These are phyloP conservation scores for Cystobasidiaceae sp. DNA, from an alignment of 1,284 basidiomycete genomes.

Conservation along the genomic window DNA sequence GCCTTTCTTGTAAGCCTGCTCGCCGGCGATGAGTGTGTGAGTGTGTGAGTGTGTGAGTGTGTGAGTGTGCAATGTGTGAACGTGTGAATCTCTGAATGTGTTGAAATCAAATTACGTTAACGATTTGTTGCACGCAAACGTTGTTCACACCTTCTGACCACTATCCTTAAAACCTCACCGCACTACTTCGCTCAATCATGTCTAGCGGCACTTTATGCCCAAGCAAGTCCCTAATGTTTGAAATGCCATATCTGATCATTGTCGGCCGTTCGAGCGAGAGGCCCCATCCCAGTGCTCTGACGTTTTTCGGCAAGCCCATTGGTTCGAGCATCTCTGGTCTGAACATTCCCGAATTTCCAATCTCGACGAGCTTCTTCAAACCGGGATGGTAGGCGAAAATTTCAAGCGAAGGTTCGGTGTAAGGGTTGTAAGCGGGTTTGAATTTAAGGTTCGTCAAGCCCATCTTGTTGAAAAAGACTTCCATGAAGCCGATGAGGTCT, in stretches of 20 bases:
- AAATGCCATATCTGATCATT: conserved; percentile 93
- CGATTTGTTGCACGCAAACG: neutral
- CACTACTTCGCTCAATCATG: conserved; percentile 20
- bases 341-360: conserved; percentile 90
- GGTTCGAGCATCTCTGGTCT: conserved; percentile 98
- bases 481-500: conserved; percentile 96
- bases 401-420: conserved; percentile 98
- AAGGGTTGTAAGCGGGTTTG: conserved; percentile 85
- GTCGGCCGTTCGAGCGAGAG: conserved; percentile 94
- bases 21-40: no score
- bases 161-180: conserved; percentile 12
- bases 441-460: conserved; percentile 55
- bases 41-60: no score
- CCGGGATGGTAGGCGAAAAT: conserved; percentile 98
- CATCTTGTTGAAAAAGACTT: conserved; percentile 97
- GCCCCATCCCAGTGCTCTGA: conserved; percentile 96
- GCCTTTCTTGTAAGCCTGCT: no score
- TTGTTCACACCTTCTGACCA: neutral
- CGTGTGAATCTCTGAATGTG: no score
- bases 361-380: conserved; percentile 92
- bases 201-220: conserved; percentile 74
- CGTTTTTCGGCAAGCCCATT: conserved; percentile 96
- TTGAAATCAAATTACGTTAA: no score
- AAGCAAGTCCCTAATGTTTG: conserved; percentile 92
- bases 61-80: no score